Base-by-base conservation (phyloP, 208 protist genomes). In the Trypanosoma cruzi region DNA sequence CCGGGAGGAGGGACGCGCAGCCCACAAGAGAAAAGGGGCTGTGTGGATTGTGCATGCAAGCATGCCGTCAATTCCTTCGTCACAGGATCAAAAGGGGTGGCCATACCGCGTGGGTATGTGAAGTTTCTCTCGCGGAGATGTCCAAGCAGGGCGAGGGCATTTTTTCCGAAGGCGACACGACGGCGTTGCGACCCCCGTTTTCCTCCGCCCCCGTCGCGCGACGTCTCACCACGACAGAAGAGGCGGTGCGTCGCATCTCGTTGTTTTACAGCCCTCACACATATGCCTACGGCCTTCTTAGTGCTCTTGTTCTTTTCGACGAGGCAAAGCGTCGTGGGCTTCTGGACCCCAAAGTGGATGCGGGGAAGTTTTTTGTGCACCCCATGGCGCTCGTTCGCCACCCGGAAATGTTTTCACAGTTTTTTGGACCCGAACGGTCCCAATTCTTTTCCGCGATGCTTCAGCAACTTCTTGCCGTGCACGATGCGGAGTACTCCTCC, bases 241-340 rank as follows among this genome's bases (percentile, higher is more conserved):
- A 75, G 20, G 32, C 37, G 4, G 13, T 58, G 36, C 61, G 26
- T 2, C 53, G 42, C 13, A 64, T 75, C 44, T 75, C 70, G 11
- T 20, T 26, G 5, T 36, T 44, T 44, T 75, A 75, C 36, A 40
- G 48, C 20, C 49, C 40, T 42, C 36, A 75, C 48, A 31, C 68
- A 8, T 75, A 75, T 28, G 61, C 70, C 31, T 75, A 75, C 40
- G 18, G 42, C 44, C n/a, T 75, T 57, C 57, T 75, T 14, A 52
- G 36, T 40, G 42, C 32, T n/a, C 16, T 11, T 13, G n/a, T 37
- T 31, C 49, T 75, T 18, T 22, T 69, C 48, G 28, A 49, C 36
- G 55, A 62, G 36, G 42, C 62, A 4, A 11, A 18, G 13, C 11
- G 13, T 22, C 34, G 42, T 36, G 53, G 56, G 40, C 31, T 69